A percentile compares a stretch with the other conserved stretches of the same genome.
These are phyloP conservation scores for Silene latifolia DNA, from an alignment of 148 eudicot genomes.

Conservation along the genomic window DNA sequence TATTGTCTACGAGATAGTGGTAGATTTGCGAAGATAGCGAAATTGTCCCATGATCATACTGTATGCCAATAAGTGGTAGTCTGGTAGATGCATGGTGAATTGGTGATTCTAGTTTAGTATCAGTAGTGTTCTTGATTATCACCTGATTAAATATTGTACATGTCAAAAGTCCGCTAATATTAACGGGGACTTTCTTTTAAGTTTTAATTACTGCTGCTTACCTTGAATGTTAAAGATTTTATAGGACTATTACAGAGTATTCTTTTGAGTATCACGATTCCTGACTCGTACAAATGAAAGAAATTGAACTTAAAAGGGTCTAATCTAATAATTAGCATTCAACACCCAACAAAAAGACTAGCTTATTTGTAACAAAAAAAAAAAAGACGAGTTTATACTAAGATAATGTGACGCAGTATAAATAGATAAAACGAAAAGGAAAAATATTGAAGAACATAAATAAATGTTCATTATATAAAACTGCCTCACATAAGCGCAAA, in stretches of 20 bases:
- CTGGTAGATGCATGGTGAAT: too few relatives aligned
- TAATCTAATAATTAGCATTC: neutral
- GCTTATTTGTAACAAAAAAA: too few relatives aligned
- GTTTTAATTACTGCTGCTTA: too few relatives aligned
- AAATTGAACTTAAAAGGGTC: neutral
- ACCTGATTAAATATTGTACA: conserved; percentile 3
- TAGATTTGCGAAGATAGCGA: conserved; percentile 30
- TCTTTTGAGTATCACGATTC: neutral
- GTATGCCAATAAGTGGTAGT: conserved; percentile 26
- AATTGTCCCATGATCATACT: conserved; percentile 31
- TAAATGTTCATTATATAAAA: too few relatives aligned
- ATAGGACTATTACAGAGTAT: too few relatives aligned
- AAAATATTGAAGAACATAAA: too few relatives aligned
- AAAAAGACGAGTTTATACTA: too few relatives aligned
- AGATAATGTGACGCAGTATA: too few relatives aligned
- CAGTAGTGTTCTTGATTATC: neutral
- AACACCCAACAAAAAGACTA: neutral
- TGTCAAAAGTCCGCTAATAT: neutral
- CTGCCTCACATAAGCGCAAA: too few relatives aligned
- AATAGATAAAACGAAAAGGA: too few relatives aligned
- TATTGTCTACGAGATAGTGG: conserved; percentile 49
- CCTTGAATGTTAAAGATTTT: too few relatives aligned
- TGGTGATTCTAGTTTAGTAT: neutral
- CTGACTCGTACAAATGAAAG: neutral
- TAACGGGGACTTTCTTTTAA: neutral